Base-by-base conservation (phyloP, 352 stramenopile species). In the Aphanomyces invadans region DNA sequence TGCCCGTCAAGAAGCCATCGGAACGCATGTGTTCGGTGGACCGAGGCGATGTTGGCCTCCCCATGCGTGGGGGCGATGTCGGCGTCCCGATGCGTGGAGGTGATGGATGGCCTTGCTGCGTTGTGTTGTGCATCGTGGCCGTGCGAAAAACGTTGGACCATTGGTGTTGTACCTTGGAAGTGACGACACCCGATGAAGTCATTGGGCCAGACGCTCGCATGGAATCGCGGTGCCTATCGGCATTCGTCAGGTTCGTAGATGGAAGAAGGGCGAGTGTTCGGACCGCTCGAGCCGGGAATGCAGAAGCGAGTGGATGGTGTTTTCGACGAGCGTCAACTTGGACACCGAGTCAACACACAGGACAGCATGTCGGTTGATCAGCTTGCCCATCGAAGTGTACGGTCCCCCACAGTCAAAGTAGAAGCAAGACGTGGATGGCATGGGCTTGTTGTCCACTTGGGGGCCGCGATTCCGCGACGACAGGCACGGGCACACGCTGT, bases 381-480 rank as follows among this genome's bases (percentile, higher is more conserved):
- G 75, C 39, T 80, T 80, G 36, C 74, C 78, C 55, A 76, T 76
- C 36, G 74, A 74, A 17, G 78, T 72, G 26, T 70, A 56, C 9
- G 71, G 75, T 29, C 76, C 76, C 32, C 72, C 78, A n/a, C 70
- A 60, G 5, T 75, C 76, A 36, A 84, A 66, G 69, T 79, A 86
- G 70, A 86, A 84, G 68, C 83, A 86, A 12, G 75, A 71, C 12
- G 72, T 74, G 38, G 72, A 74, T 21, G 80, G 17, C 28, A 74
- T 74, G 32, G 75, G 49, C 49, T 32, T 29, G 19, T 11, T 38
- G 17, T 57, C 49, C 29, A 42, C 44, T 28, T 59, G 60, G 7
- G 28, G 60, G 26, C 33, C 45, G 7, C n/a, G 19, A 63, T 15
- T 42, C 12, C 49, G 49, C 12, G 49, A n/a, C 49, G 49, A 57